Percentiles rank a stretch among this genome's conserved stretches.
Conservation (phyloP, 2,329 filamentous ascomycete species). For the Sarocladium strictum region DNA sequence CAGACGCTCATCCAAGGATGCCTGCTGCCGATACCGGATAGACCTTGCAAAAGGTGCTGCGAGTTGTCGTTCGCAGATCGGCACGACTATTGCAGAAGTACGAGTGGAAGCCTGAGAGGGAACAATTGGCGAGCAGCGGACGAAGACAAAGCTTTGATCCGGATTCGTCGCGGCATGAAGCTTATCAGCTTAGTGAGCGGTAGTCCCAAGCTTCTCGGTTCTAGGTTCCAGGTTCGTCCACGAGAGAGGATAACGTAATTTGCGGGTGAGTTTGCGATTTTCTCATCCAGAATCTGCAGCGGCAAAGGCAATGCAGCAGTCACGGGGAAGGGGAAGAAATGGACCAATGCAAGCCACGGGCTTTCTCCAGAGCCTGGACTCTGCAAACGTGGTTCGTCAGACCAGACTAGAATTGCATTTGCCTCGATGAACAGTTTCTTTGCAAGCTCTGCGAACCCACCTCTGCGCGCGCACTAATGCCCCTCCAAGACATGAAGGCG, state of each 20-base stretch:
- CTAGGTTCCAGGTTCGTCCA: not conserved
- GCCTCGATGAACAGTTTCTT: not conserved
- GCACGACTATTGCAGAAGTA: not conserved
- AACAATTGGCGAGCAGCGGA: not conserved
- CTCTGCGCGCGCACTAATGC: not conserved
- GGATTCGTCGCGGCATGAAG: not conserved
- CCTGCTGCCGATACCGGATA: not conserved
- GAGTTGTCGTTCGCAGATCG: not conserved
- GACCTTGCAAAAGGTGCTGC: not conserved
- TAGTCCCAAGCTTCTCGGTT: not conserved
- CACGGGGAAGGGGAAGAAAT: too few relatives aligned
- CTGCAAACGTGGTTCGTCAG: not conserved
- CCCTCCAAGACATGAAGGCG: not conserved
- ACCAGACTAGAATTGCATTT: too few relatives aligned
- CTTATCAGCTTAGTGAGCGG: not conserved
- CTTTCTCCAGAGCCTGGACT: not conserved
- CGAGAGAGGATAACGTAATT: conserved; percentile 7
- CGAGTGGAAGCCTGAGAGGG: not conserved
- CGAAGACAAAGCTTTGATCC: not conserved
- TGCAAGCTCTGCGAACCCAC: not conserved
- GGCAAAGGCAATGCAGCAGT: not conserved
- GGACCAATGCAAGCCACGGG: not conserved
- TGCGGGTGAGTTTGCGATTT: not conserved
- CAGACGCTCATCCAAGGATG: conserved; percentile 3
- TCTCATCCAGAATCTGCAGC: not conserved